Evolutionary conservation across 352 stramenopile species (phyloP).

Genomic region (Globisporangium apiculatum): DNA sequence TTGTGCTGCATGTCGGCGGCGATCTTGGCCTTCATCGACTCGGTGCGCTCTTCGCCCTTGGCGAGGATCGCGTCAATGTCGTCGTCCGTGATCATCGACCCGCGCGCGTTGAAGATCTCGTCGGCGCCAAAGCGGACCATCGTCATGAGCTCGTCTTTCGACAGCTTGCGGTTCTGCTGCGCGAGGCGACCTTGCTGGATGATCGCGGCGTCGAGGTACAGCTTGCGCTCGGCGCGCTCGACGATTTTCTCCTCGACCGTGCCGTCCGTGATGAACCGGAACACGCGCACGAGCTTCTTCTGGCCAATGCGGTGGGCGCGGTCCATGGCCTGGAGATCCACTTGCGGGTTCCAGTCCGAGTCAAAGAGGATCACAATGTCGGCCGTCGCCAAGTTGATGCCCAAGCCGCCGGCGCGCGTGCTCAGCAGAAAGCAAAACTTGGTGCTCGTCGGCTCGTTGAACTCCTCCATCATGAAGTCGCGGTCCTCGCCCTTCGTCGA

Average conservation of each 20-base stretch:
- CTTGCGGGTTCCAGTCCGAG: slow-evolving; percentile 98
- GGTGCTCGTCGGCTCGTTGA: slow-evolving; percentile 93
- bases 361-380: slow-evolving; percentile 99
- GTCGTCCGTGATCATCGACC: slow-evolving; percentile 88
- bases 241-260: slow-evolving; percentile 99
- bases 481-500: slow-evolving; percentile 83
- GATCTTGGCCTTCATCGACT: slow-evolving; percentile 85
- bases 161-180: slow-evolving; percentile 88
- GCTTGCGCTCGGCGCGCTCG: slow-evolving; percentile 96
- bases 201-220: slow-evolving; percentile 98
- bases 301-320: slow-evolving; percentile 97
- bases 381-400: slow-evolving; percentile 98
- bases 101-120: slow-evolving; percentile 85
- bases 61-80: slow-evolving; percentile 91
- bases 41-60: slow-evolving; percentile 87
- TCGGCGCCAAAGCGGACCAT: slow-evolving; percentile 91
- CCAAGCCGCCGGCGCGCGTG: slow-evolving; percentile 93
- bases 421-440: slow-evolving; percentile 98
- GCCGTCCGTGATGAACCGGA: slow-evolving; percentile 96
- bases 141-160: slow-evolving; percentile 97
- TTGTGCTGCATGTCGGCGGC: slow-evolving; percentile 93
- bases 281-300: slow-evolving; percentile 98
- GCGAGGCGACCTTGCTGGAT: slow-evolving; percentile 98
- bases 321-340: slow-evolving; percentile 98
- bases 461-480: slow-evolving; percentile 95